A percentile compares a stretch with the other conserved stretches of the same genome.
Evolutionary conservation across 768 basidiomycete genomes (phyloP).

Genomic region (Mycena metata): DNA sequence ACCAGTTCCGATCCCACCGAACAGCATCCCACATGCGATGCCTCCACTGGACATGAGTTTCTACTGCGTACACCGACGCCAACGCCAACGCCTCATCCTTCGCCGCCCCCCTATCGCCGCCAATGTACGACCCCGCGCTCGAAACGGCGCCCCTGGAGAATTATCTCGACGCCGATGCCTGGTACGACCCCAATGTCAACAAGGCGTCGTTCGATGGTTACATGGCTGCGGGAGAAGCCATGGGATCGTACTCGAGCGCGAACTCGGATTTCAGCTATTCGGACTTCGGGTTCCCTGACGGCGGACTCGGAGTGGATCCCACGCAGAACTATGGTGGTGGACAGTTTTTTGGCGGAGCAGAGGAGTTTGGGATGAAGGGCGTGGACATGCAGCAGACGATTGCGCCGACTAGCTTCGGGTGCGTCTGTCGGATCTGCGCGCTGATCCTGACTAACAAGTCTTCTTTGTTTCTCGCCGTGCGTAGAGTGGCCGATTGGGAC

Average conservation of each 20-base stretch:
- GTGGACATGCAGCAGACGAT: conserved; percentile 9
- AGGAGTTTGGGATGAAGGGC: conserved; percentile 7
- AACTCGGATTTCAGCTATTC: neutral
- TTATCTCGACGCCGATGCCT: neutral
- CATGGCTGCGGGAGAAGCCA: neutral
- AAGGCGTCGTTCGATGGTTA: no score
- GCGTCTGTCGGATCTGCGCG: neutral
- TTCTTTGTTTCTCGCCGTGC: neutral
- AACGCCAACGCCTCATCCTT: neutral
- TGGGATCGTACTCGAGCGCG: neutral
- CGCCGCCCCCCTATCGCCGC: conserved; percentile 3
- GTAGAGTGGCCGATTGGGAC: conserved; percentile 26
- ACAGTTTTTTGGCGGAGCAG: neutral
- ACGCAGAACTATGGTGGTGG: no score
- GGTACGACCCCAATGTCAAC: neutral
- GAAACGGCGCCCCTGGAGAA: conserved; percentile 21
- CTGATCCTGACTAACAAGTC: neutral
- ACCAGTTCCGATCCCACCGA: no score
- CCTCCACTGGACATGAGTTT: neutral
- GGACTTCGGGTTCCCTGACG: neutral
- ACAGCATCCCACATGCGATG: neutral
- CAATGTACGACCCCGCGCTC: conserved; percentile 11
- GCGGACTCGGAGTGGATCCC: no score
- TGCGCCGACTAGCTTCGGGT: conserved; percentile 26
- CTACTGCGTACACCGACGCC: no score